Evolutionary conservation across 495 filamentous ascomycete genomes (phyloP).

Genomic region (Cercophora sp.): DNA sequence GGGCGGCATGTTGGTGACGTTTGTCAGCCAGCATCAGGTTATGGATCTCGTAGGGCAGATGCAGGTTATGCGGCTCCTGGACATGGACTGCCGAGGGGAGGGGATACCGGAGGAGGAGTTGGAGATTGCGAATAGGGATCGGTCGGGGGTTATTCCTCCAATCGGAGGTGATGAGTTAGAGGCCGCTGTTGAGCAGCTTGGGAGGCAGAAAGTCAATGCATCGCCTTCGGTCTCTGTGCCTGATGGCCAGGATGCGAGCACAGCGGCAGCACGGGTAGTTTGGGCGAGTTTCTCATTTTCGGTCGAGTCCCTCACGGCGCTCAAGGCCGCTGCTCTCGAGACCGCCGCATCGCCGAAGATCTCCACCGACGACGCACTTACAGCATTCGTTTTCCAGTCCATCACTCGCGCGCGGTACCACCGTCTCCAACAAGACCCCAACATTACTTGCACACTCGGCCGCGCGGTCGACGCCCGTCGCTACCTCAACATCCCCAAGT

Average conservation of each 20-base stretch:
- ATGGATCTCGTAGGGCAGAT: slow-evolving; percentile 55
- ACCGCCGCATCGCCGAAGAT: slow-evolving; percentile 23
- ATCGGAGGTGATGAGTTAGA: slow-evolving; percentile 31
- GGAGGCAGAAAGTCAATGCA: slow-evolving; percentile 29
- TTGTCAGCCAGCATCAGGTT: slow-evolving; percentile 44
- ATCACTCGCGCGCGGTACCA: slow-evolving; percentile 41
- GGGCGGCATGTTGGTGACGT: slow-evolving; percentile 47
- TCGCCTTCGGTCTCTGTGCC: not conserved
- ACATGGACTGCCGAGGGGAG: slow-evolving; percentile 49
- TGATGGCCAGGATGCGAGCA: no score
- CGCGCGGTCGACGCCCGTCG: slow-evolving; percentile 52
- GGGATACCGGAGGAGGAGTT: slow-evolving; percentile 45
- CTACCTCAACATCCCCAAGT: slow-evolving; percentile 37
- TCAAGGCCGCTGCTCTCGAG: slow-evolving; percentile 40
- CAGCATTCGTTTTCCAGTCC: slow-evolving; percentile 50
- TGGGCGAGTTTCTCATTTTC: slow-evolving; percentile 46
- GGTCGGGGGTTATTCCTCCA: slow-evolving; percentile 39
- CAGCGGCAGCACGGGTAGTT: not conserved
- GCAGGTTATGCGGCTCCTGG: slow-evolving; percentile 45
- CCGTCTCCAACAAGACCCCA: slow-evolving; percentile 28
- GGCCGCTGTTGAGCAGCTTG: slow-evolving; percentile 28
- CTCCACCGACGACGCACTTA: slow-evolving; percentile 51
- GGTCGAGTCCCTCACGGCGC: slow-evolving; percentile 24
- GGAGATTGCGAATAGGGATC: slow-evolving; percentile 39
- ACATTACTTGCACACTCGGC: slow-evolving; percentile 31